Percentiles rank a stretch among this genome's conserved stretches.
Evolutionary conservation across 768 basidiomycete species (phyloP).

Genomic region (Trametes punicea): DNA sequence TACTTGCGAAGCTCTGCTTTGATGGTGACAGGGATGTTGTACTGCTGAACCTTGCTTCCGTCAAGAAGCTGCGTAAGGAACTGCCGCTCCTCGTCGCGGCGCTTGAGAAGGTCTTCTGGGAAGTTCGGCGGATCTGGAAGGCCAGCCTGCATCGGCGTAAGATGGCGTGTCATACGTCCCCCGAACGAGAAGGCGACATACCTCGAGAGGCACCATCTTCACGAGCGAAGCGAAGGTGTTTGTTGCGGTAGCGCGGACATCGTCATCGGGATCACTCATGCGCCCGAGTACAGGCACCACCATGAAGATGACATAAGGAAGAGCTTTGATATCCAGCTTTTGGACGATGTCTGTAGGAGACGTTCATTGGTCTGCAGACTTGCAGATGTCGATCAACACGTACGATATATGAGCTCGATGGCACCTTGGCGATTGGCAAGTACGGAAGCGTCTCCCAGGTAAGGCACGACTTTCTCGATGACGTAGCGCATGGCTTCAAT

Average conservation of each 20-base stretch:
- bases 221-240: slow-evolving; percentile 96
- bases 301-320: slow-evolving; percentile 96
- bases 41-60: slow-evolving; percentile 91
- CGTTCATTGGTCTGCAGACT: slow-evolving; percentile 4
- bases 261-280: slow-evolving; percentile 94
- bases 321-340: slow-evolving; percentile 85
- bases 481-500: slow-evolving; percentile 84
- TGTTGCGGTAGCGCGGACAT: slow-evolving; percentile 90
- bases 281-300: slow-evolving; percentile 94
- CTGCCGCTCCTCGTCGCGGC: slow-evolving; percentile 82
- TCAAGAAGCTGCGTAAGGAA: slow-evolving; percentile 94
- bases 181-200: slow-evolving; percentile 31
- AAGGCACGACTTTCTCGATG: slow-evolving; percentile 80
- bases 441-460: slow-evolving; percentile 74
- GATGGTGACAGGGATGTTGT: slow-evolving; percentile 80
- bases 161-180: neutral
- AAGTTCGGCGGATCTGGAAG: slow-evolving; percentile 96
- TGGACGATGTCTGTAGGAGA: slow-evolving; percentile 76
- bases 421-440: slow-evolving; percentile 83
- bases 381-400: slow-evolving; percentile 34
- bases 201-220: slow-evolving; percentile 98
- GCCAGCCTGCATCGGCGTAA: slow-evolving; percentile 62
- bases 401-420: slow-evolving; percentile 88
- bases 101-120: slow-evolving; percentile 80
- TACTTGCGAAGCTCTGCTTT: slow-evolving; percentile 95